These are phyloP conservation scores for Penicillium roqueforti DNA, from an alignment of 495 filamentous ascomycete genomes.

Conservation along the genomic window DNA sequence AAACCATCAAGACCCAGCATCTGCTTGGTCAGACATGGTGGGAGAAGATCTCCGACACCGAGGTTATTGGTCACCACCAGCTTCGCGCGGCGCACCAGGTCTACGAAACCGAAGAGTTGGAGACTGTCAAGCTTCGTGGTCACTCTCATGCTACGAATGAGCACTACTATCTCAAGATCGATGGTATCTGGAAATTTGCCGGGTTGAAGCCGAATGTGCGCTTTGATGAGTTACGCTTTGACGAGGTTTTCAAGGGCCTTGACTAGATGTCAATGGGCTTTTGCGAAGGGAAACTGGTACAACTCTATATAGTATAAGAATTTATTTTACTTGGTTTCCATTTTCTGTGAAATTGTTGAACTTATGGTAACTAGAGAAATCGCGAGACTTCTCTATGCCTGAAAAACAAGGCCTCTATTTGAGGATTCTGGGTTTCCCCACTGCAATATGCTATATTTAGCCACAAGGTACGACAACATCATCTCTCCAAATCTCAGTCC, in stretches of 20 bases:
- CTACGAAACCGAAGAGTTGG: slow-evolving; percentile 23
- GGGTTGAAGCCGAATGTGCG: slow-evolving; percentile 66
- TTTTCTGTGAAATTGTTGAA: background rate
- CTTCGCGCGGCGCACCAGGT: slow-evolving; percentile 66
- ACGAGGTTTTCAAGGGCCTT: slow-evolving; percentile 38
- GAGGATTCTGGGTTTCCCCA: too few relatives aligned
- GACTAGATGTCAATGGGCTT: slow-evolving; percentile 2
- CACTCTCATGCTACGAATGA: slow-evolving; percentile 69
- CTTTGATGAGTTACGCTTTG: slow-evolving; percentile 70
- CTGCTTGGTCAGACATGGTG: slow-evolving; percentile 69
- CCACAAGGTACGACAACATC: background rate
- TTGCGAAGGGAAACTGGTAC: background rate
- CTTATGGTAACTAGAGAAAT: too few relatives aligned
- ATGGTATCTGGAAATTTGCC: slow-evolving; percentile 80
- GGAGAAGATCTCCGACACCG: slow-evolving; percentile 64
- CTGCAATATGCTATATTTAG: too few relatives aligned
- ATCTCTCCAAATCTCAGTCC: background rate
- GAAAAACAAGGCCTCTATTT: too few relatives aligned
- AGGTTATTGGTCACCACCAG: slow-evolving; percentile 71
- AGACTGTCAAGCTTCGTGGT: slow-evolving; percentile 35
- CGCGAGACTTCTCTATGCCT: too few relatives aligned
- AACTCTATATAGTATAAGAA: background rate
- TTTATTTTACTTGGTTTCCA: background rate
- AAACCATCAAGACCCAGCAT: slow-evolving; percentile 69
- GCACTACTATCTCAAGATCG: slow-evolving; percentile 69